phyloP scores from a whole-genome alignment of 306 rosid genomes.

The Acacia crassicarpa region DNA sequence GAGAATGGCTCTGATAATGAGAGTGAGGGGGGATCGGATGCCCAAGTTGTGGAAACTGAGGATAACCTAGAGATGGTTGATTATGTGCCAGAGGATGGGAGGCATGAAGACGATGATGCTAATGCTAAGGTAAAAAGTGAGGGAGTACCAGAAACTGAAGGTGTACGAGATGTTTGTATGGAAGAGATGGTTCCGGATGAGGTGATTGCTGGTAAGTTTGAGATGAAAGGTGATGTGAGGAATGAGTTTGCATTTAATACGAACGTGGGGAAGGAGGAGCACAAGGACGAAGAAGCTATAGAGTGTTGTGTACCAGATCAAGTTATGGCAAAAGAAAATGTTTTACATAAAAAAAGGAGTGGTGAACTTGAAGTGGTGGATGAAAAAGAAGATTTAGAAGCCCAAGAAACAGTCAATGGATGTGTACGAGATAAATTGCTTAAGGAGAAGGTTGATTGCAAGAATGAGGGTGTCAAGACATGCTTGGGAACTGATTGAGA shows the following conservation, averaged over 20 bases:
- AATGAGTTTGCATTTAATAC: constrained; percentile 22
- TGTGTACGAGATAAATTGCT: constrained; percentile 14
- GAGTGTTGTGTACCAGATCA: constrained; percentile 25
- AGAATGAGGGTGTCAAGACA: constrained; percentile 40
- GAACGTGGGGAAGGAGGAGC: constrained; percentile 29
- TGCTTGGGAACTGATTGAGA: constrained; percentile 29
- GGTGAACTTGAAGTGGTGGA: constrained; percentile 30
- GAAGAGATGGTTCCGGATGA: constrained; percentile 40
- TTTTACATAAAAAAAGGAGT: constrained; percentile 22
- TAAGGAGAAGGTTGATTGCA: constrained; percentile 38
- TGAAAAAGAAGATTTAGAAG: constrained; percentile 30
- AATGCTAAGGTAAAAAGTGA: constrained; percentile 26
- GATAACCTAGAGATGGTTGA: constrained; percentile 49
- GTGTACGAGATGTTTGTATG: constrained; percentile 44
- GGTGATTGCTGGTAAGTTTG: constrained; percentile 25
- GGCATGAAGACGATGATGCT: constrained; percentile 28
- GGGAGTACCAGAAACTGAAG: constrained; percentile 43
- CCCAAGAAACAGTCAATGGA: constrained; percentile 23
- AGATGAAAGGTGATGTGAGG: constrained; percentile 32
- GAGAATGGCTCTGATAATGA: constrained; percentile 55
- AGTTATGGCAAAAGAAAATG: constrained; percentile 29
- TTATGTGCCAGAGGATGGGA: constrained; percentile 37
- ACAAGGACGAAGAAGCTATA: constrained; percentile 24
- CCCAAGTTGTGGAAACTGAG: constrained; percentile 43
- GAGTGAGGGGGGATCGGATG: constrained; percentile 55